Base-by-base conservation (phyloP, 139 green algal species). In the Picochlorum sp. region DNA sequence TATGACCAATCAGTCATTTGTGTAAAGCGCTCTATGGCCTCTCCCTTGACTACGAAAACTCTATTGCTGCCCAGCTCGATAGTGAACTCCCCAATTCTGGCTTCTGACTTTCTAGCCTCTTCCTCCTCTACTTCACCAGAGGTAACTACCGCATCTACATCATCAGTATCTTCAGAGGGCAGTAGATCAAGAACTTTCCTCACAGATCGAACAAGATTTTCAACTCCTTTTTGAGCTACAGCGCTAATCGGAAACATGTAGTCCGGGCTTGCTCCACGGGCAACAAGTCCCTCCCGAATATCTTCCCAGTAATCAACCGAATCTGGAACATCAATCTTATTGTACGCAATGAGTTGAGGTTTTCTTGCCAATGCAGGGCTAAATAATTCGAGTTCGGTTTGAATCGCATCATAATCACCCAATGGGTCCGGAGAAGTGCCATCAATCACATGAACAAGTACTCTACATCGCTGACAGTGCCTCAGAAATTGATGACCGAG, bases 1-100 rank as follows among this genome's bases (percentile, higher is more conserved):
- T 96, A 96, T 49, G 88, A 75, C 85, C 86, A 96, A 66, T 95
- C 90, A 5, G 89, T 96, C 88, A 96, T 95, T 66, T 89, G 77
- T 32, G 76, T 74, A 74, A 95, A 95, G 3, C 77, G 71, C 72
- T 89, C 76, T 13, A 96, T 65, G 14, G 73, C 89, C 13, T 39
- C 59, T 9, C 64, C 9, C 49, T 51, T 20, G 16, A 80, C 56
- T n/a, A 25, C 47, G 35, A 43, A 81, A 36, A 72, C 32, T 24
- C 22, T 24, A 28, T 30, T 32, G 31, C 68, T 35, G 24, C 81
- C 65, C 7, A 40, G 29, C 37, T 81, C 59, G 0, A 95, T 70
- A 1, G 25, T 56, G 61, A 91, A 96, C 16, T 90, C 73, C 36
- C 90, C 79, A 12, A 95, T 70, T 24, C 68, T 59, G 0, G 63